Evolutionary conservation across 495 filamentous ascomycete genomes (phyloP).

Genomic region (Xylaria intraflava): DNA sequence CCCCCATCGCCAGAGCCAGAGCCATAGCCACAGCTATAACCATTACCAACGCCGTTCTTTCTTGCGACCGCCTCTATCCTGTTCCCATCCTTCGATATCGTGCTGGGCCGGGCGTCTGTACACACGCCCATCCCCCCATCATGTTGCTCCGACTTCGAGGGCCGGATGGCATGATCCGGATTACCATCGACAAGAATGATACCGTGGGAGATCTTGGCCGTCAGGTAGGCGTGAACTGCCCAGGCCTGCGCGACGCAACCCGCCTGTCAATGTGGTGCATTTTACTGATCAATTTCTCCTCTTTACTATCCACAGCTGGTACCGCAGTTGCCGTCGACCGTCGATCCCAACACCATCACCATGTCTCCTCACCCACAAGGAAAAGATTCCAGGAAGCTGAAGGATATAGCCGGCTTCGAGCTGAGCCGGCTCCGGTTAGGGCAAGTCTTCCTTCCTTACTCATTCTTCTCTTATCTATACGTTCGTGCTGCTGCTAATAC

Average conservation of each 20-base stretch:
- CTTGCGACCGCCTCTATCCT: not conserved
- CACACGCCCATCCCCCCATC: not conserved
- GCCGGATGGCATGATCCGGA: slow-evolving; percentile 63
- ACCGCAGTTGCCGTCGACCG: slow-evolving; percentile 45
- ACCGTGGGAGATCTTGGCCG: slow-evolving; percentile 46
- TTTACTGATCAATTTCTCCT: not conserved
- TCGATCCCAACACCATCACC: slow-evolving; percentile 66
- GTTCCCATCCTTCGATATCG: not conserved
- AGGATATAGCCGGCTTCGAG: slow-evolving; percentile 57
- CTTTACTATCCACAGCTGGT: slow-evolving; percentile 27
- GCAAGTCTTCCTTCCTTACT: slow-evolving; percentile 37
- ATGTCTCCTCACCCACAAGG: slow-evolving; percentile 75
- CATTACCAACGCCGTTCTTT: too few species aligned
- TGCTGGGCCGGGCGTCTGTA: not conserved
- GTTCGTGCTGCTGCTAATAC: slow-evolving; percentile 1
- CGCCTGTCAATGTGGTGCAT: not conserved
- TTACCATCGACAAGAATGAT: slow-evolving; percentile 54
- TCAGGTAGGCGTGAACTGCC: slow-evolving; percentile 32
- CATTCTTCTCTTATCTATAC: not conserved
- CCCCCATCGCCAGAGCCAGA: too few species aligned
- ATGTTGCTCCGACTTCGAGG: slow-evolving; percentile 67
- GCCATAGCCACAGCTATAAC: too few species aligned
- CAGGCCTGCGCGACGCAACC: not conserved
- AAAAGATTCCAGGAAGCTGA: slow-evolving; percentile 64
- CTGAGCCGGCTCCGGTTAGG: slow-evolving; percentile 65